Percentiles rank a stretch among this genome's conserved stretches.
phyloP scores from a whole-genome alignment of 2,329 filamentous ascomycete genomes.

The Chrysoporthe puriensis region DNA sequence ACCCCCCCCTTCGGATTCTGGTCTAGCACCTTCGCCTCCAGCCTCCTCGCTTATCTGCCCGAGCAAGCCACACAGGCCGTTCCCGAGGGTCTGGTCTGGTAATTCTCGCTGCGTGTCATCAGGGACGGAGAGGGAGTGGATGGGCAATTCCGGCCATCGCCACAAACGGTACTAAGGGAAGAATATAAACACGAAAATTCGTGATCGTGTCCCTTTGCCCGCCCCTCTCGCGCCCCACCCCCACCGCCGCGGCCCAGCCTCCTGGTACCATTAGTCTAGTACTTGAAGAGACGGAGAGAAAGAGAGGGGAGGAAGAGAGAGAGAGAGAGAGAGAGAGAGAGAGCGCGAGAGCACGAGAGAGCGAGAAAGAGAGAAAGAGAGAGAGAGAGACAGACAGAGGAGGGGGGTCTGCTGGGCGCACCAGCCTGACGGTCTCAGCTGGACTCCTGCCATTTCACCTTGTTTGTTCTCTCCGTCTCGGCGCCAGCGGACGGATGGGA shows the following conservation, averaged over 20 bases:
- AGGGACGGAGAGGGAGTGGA: neutral
- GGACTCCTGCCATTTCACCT: neutral
- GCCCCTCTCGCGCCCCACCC: no score
- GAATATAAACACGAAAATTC: no score
- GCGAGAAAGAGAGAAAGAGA: neutral
- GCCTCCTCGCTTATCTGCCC: slow-evolving; percentile 8
- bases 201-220: neutral
- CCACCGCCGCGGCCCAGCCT: no score
- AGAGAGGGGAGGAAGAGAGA: no score
- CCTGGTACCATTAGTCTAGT: no score
- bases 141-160: neutral
- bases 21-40: neutral
- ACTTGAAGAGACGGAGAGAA: no score
- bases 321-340: neutral
- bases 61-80: slow-evolving; percentile 6
- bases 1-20: neutral
- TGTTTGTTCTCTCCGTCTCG: no score
- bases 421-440: neutral
- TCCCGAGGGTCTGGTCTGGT: neutral
- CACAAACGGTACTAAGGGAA: neutral
- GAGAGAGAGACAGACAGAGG: neutral
- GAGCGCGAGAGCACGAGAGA: neutral
- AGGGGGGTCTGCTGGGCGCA: neutral
- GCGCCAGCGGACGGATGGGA: no score
- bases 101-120: neutral